A percentile compares a stretch with the other conserved stretches of the same genome.
phyloP scores from a whole-genome alignment of 805 yeast genomes.

The Yarrowia yakushimensis region DNA sequence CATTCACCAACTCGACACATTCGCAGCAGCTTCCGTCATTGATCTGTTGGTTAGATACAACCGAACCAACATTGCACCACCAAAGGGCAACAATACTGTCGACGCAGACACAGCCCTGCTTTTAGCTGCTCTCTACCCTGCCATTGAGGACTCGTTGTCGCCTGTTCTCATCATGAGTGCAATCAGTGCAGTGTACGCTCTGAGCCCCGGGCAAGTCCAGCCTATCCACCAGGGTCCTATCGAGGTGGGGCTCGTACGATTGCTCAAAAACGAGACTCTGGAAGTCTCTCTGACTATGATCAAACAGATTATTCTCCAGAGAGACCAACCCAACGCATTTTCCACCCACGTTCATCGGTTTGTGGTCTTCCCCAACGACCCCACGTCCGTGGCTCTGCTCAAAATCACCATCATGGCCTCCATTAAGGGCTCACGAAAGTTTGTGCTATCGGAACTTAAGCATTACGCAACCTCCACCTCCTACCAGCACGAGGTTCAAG shows the following conservation, averaged over 20 bases:
- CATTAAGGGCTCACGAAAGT: constrained; percentile 2
- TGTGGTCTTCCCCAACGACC: constrained; percentile 18
- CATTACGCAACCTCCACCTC: constrained; percentile 44
- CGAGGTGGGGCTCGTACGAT: constrained; percentile 1
- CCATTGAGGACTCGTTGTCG: not conserved
- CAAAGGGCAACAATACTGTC: constrained; percentile 41
- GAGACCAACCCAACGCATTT: constrained; percentile 19
- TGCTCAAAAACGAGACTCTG: not conserved
- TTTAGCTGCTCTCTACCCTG: constrained; percentile 36
- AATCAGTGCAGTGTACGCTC: constrained; percentile 1
- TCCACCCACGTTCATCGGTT: not conserved
- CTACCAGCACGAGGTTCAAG: constrained; percentile 35
- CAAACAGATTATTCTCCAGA: not conserved
- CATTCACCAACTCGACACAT: constrained; percentile 59
- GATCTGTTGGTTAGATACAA: constrained; percentile 66
- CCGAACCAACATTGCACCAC: constrained; percentile 52
- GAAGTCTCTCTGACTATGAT: constrained; percentile 3
- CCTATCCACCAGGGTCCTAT: not conserved
- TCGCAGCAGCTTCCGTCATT: constrained; percentile 59
- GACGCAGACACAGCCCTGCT: constrained; percentile 51
- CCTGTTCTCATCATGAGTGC: constrained; percentile 7
- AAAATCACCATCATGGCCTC: constrained; percentile 4
- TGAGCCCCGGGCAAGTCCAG: constrained; percentile 1
- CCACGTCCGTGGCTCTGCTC: not conserved
- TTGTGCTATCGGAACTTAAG: constrained; percentile 49